A percentile compares a stretch with the other conserved stretches of the same genome.
These are phyloP conservation scores for Colletotrichum lupini DNA, from an alignment of 2,329 filamentous ascomycete species.

Conservation along the genomic window DNA sequence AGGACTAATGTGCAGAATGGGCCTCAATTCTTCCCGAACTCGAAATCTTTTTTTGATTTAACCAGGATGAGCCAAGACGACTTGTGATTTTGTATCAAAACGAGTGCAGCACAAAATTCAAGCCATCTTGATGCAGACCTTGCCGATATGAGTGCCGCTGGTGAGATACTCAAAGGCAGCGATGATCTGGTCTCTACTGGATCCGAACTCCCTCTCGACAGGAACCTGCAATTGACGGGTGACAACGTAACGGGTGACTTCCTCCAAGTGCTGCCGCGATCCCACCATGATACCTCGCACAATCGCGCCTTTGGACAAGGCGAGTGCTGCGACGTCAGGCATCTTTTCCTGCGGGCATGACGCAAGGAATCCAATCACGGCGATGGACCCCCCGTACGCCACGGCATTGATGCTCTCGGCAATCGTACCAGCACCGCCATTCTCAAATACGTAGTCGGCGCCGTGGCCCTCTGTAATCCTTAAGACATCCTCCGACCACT, in stretches of 20 bases:
- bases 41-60: background rate
- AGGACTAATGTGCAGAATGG: too few species aligned
- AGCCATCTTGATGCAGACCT: slow-evolving; percentile 44
- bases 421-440: slow-evolving; percentile 53
- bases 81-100: background rate
- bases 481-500: slow-evolving; percentile 58
- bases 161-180: slow-evolving; percentile 13
- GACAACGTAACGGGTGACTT: slow-evolving; percentile 45
- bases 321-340: slow-evolving; percentile 44
- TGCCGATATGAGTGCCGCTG: slow-evolving; percentile 46
- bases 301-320: slow-evolving; percentile 43
- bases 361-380: slow-evolving; percentile 55
- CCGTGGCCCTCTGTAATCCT: slow-evolving; percentile 55
- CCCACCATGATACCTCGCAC: slow-evolving; percentile 49
- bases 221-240: slow-evolving; percentile 41
- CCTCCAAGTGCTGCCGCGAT: slow-evolving; percentile 48
- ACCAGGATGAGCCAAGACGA: background rate
- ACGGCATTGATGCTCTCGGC: slow-evolving; percentile 57
- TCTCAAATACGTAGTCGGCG: slow-evolving; percentile 53
- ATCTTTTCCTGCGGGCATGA: slow-evolving; percentile 40
- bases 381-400: slow-evolving; percentile 56
- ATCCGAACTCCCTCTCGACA: slow-evolving; percentile 48
- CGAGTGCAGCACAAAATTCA: background rate
- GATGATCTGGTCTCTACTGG: slow-evolving; percentile 42
- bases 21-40: too few species aligned